phyloP scores from a whole-genome alignment of 345 rosid species.

The Stellera chamaejasme region DNA sequence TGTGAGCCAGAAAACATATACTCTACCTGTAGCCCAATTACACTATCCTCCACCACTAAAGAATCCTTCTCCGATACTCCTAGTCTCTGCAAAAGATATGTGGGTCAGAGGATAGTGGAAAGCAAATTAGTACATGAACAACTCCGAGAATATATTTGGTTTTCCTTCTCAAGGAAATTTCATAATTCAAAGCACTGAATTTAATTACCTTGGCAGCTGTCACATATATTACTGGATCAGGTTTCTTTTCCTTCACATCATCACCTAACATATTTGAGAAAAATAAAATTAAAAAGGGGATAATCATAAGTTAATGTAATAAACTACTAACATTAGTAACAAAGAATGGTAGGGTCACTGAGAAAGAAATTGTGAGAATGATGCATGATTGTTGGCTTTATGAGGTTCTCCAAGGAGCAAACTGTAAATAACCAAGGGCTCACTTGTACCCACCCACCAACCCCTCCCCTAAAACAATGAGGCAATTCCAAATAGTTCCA shows the following conservation, averaged over 20 bases:
- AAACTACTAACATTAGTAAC: background rate
- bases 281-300: background rate
- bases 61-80: constrained; percentile 67
- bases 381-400: no score
- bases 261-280: constrained; percentile 41
- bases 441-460: no score
- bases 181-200: background rate
- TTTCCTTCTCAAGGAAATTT: background rate
- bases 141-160: background rate
- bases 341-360: background rate
- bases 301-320: constrained; percentile 2
- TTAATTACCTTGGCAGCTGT: constrained; percentile 62
- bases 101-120: background rate
- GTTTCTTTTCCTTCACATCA: constrained; percentile 97
- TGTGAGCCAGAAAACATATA: background rate
- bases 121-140: background rate
- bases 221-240: constrained; percentile 77
- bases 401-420: no score
- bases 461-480: no score
- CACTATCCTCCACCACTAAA: constrained; percentile 93
- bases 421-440: no score
- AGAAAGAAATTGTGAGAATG: background rate
- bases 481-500: no score
- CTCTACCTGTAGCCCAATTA: constrained; percentile 75
- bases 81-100: constrained; percentile 43